Percentiles rank a stretch among this genome's conserved stretches.
Conservation (phyloP, 2,329 filamentous ascomycete genomes). For the Rhynchosporium graminicola region DNA sequence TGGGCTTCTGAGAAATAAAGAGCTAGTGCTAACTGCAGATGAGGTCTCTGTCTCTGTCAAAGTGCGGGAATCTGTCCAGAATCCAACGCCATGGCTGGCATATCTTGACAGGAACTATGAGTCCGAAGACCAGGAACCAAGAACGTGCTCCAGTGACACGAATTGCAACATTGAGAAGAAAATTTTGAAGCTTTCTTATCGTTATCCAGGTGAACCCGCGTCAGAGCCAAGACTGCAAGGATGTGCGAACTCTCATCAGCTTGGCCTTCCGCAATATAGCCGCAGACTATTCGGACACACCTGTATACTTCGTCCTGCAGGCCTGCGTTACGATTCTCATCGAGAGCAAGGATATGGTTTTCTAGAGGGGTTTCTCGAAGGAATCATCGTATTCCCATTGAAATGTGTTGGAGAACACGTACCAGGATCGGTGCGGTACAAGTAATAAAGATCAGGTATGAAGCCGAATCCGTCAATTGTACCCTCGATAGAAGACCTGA, state of each 20-base stretch:
- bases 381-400: not conserved
- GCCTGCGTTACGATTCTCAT: conserved; percentile 43
- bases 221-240: not conserved
- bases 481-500: conserved; percentile 42
- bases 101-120: not conserved
- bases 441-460: conserved; percentile 46
- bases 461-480: conserved; percentile 45
- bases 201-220: not conserved
- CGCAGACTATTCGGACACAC: conserved; percentile 50
- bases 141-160: not conserved
- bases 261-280: conserved; percentile 42
- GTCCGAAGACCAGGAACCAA: conserved; percentile 3
- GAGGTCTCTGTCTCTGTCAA: not conserved
- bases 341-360: conserved; percentile 49
- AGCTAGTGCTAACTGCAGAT: not conserved
- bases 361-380: conserved; percentile 45
- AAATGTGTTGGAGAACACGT: conserved; percentile 41
- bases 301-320: conserved; percentile 51
- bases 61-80: not conserved
- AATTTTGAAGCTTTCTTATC: not conserved
- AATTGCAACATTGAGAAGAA: not conserved
- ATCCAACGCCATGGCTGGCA: not conserved
- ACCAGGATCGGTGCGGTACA: conserved; percentile 44
- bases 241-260: not conserved
- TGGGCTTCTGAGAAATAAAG: not conserved